Base-by-base conservation (phyloP, 208 protist genomes). In the Angomonas deanei region DNA sequence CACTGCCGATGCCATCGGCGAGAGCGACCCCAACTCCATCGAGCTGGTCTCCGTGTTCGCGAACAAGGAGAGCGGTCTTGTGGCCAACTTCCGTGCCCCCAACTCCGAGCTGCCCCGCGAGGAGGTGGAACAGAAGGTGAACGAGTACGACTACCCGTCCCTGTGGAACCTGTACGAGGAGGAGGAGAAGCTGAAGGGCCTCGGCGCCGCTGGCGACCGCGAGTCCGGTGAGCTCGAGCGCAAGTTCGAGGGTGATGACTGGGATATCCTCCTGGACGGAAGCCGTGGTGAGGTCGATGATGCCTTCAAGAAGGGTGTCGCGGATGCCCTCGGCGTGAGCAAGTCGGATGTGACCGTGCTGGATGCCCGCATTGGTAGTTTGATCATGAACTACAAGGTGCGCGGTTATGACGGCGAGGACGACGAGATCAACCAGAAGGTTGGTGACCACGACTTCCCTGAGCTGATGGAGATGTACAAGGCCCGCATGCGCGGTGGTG, bases 221-320 rank as follows among this genome's bases (percentile, higher is more conserved):
- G 72, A 80, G 66, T 80, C 76, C n/a, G 68, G 39, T n/a, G 53
- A 67, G 36, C 42, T 85, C n/a, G 74, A 81, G 72, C 72, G 75
- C 65, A 50, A 38, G 36, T 89, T 89, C 50, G 72, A 82, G 27
- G 78, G 83, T 59, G 76, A 82, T 26, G 83, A 82, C 68, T 89
- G 79, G 83, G 78, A 84, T 55, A 64, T 85, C 55, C 11, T 86
- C 21, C 36, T 89, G 0, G 74, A 75, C 0, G 58, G 54, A 30
- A 63, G 38, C 62, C 69, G 64, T n/a, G 63, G 75, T 27, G 65
- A 85, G 19, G 39, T 85, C n/a, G 56, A 67, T 63, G 64, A 66
- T n/a, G 70, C 73, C 27, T 89, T 89, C 68, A 17, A 68, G 54
- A 47, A 56, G 24, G 82, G 74, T 32, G 68, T 64, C 19, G 70